Base-by-base conservation (phyloP, 768 basidiomycete species). In the Suillus fuscotomentosus region DNA sequence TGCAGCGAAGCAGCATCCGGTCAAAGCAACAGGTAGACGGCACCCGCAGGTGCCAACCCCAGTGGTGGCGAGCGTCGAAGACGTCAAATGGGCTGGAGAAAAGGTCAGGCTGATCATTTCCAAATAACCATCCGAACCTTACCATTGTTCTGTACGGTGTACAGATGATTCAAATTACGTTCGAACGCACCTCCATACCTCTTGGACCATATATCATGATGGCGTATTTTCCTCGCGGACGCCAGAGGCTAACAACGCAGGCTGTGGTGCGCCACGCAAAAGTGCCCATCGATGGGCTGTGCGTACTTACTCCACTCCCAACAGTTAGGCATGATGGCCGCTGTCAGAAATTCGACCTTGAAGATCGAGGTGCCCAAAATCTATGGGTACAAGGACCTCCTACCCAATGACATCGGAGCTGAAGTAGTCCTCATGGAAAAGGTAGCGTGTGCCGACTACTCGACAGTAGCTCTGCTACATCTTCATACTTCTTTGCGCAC, bases 361-460 rank as follows among this genome's bases (percentile, higher is more conserved):
- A 66, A 64, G 43, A 67, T 74, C 36, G 64, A 63, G 22, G 71
- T 72, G 14, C 74, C 74, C 13, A 74, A 75, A 63, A 69, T 75
- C 39, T 74, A 76, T 36, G 72, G 69, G 22, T 75, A 70, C 47
- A 66, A 65, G 43, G 74, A 75, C 61, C 65, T 70, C 64, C 41
- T 68, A 39, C 67, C 71, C 17, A 74, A 76, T 62, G 68, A 68
- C 34, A 66, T 76, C 20, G 74, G 72, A 42, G 73, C 74, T 14
- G 74, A 75, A 54, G 74, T 75, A 13, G 74, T 75, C 24, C 66
- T 75, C 27, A 65, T 75, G 36, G 75, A 75, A 63, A 71, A 76
- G 71, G 74, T 75, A 63, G 34, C 27, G 70, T 55, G 13, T 54
- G 41, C 20, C 36, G 39, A 31, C 57, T 27, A 42, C 22, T 51